Conservation (phyloP, 768 basidiomycete species). For the Leucocoprinus birnbaumii region DNA sequence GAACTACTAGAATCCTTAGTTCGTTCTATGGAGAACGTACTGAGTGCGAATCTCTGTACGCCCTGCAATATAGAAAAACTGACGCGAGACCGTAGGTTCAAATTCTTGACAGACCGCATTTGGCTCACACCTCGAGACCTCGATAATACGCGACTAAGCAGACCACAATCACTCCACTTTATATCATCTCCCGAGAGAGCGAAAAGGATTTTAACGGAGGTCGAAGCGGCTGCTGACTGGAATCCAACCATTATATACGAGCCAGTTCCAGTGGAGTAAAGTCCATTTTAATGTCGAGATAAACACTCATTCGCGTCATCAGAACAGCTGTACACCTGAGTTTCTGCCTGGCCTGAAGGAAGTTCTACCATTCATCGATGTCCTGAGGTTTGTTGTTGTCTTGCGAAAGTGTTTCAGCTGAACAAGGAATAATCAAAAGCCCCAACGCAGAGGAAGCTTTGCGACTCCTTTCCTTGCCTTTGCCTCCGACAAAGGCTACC, state of each 20-base stretch:
- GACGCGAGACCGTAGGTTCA: slow-evolving; percentile 48
- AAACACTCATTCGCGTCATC: slow-evolving; percentile 8
- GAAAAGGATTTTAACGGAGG: slow-evolving; percentile 60
- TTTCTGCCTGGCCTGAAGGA: slow-evolving; percentile 67
- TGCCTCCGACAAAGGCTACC: slow-evolving; percentile 42
- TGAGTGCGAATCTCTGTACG: slow-evolving; percentile 41
- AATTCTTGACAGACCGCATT: slow-evolving; percentile 71
- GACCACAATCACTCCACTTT: slow-evolving; percentile 68
- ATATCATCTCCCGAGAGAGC: slow-evolving; percentile 83
- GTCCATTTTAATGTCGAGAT: neutral
- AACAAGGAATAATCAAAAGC: slow-evolving; percentile 33
- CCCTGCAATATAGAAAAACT: too few relatives aligned
- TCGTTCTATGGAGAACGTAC: slow-evolving; percentile 70
- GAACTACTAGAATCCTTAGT: slow-evolving; percentile 73
- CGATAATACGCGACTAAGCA: slow-evolving; percentile 43
- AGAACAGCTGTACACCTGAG: slow-evolving; percentile 79
- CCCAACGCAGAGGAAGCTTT: slow-evolving; percentile 89
- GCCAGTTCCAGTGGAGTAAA: slow-evolving; percentile 69
- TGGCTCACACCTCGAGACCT: slow-evolving; percentile 74
- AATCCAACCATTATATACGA: slow-evolving; percentile 72
- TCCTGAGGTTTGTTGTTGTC: slow-evolving; percentile 62
- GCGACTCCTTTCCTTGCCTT: slow-evolving; percentile 52
- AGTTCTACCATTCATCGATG: slow-evolving; percentile 54
- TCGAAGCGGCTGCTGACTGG: slow-evolving; percentile 54
- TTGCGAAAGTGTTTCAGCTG: neutral